Conservation (phyloP, 441 rosid species). For the Eutrema salsugineum region DNA sequence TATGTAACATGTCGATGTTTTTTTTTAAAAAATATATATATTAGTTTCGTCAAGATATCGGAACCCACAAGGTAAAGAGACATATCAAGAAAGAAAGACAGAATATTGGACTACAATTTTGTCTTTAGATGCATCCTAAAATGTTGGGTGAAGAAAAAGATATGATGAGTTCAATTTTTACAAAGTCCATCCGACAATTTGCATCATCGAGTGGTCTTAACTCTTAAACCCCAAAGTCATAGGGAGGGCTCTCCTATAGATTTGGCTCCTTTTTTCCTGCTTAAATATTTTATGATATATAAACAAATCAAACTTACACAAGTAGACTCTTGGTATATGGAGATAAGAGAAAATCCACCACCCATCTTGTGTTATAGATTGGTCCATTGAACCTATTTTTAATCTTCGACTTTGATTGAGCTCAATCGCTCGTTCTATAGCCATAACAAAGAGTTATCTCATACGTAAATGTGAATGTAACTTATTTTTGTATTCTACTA, state of each 20-base stretch:
- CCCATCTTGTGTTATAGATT: conserved; percentile 19
- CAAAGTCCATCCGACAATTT: conserved; percentile 9
- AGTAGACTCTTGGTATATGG: conserved; percentile 22
- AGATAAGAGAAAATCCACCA: conserved; percentile 27
- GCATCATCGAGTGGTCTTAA: conserved; percentile 32
- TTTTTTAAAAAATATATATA: neutral
- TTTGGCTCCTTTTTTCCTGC: conserved; percentile 14
- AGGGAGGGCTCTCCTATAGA: conserved; percentile 29
- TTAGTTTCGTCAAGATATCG: neutral
- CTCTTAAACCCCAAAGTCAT: conserved; percentile 20
- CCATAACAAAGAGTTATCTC: conserved; percentile 9
- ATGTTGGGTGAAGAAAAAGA: conserved; percentile 11
- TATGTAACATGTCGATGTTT: neutral
- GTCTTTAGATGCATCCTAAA: conserved; percentile 20
- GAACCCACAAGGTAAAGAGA: conserved; percentile 29
- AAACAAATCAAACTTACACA: conserved; percentile 23
- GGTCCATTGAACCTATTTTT: conserved; percentile 28
- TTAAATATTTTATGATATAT: conserved; percentile 10
- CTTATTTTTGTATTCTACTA: neutral
- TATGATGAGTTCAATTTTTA: neutral
- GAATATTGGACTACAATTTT: conserved; percentile 20
- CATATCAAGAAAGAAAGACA: conserved; percentile 10
- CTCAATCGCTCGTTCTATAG: conserved; percentile 4
- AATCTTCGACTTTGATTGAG: conserved; percentile 3
- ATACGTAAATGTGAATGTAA: conserved; percentile 11